Base-by-base conservation (phyloP, 176 grass and related monocot species). In the Bothriochloa decipiens region DNA sequence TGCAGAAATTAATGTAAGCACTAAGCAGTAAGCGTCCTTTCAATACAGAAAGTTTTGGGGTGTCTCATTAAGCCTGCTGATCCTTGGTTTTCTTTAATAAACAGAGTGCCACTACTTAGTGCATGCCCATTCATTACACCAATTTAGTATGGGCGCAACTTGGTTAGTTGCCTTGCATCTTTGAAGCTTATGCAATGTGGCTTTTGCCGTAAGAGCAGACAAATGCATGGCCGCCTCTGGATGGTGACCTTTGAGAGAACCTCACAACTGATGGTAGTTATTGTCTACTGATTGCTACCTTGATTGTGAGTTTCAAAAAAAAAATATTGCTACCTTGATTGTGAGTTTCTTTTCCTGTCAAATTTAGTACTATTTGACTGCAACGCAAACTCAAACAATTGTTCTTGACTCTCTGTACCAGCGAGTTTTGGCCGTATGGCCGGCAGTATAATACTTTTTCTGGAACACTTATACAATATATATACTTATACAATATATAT, bases 91-190 rank as follows among this genome's bases (percentile, higher is more conserved):
- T 62, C 10, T 65, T 71, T 77, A 72, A 65, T 39, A 72, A 36
- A 52, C 20, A 78, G 1, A 39, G 36, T 86, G 23, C 1, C 41
- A 9, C 41, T 28, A 73, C 23, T 14, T 85, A 76, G 77, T 85
- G 33, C 55, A 3, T 77, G 8, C 72, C 55, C 25, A 46, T 55
- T 74, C 72, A 66, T 65, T 29, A 52, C 15, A 65, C 26, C 69
- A 66, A 67, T 86, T 86, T 82, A 45, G n/a, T 78, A 16, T 78
- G 23, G 52, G 6, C 32, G 16, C 26, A 55, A 53, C 53, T 81
- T 81, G 28, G 32, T 81, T 83, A 22, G 65, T 77, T 77, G 52
- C 82, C 65, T 77, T 71, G 50, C 82, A 85, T 70, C 50, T 72
- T 72, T 86, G 65, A 68, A 82, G 41, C 28, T 78, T 55, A 68